Conservation (phyloP, 139 green algal genomes). For the Asterochloris erici region DNA sequence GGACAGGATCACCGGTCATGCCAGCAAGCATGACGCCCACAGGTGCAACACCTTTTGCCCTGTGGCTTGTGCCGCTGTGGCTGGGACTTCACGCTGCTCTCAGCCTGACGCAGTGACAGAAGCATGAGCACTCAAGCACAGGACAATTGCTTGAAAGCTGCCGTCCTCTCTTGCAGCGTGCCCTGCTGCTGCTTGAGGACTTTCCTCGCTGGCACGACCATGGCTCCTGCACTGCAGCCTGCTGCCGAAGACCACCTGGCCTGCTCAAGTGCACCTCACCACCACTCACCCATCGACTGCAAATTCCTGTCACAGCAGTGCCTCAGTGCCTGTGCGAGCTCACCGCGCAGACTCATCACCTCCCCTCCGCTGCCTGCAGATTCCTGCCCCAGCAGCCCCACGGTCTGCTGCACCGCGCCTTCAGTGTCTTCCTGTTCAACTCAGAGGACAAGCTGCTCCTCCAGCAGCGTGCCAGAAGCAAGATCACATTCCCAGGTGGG, state of each 20-base stretch:
- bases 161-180: too few species aligned
- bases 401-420: slow-evolving; percentile 88
- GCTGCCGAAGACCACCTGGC: too few species aligned
- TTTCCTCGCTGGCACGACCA: too few species aligned
- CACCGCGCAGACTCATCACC: not conserved
- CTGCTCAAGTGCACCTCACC: too few species aligned
- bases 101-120: too few species aligned
- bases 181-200: too few species aligned
- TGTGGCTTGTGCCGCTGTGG: too few species aligned
- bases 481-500: slow-evolving; percentile 91
- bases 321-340: not conserved
- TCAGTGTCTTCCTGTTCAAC: slow-evolving; percentile 97
- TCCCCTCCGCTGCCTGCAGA: not conserved
- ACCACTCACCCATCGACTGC: too few species aligned
- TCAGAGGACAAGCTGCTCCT: slow-evolving; percentile 79
- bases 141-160: too few species aligned
- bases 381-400: slow-evolving; percentile 45
- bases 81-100: too few species aligned
- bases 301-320: not conserved
- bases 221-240: too few species aligned
- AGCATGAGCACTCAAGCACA: too few species aligned
- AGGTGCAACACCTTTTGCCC: not conserved
- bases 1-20: slow-evolving; percentile 71
- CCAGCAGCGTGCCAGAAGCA: slow-evolving; percentile 80
- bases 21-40: slow-evolving; percentile 81